Base-by-base conservation (phyloP, 1,284 basidiomycete genomes). In the Tranzscheliella williamsii region DNA sequence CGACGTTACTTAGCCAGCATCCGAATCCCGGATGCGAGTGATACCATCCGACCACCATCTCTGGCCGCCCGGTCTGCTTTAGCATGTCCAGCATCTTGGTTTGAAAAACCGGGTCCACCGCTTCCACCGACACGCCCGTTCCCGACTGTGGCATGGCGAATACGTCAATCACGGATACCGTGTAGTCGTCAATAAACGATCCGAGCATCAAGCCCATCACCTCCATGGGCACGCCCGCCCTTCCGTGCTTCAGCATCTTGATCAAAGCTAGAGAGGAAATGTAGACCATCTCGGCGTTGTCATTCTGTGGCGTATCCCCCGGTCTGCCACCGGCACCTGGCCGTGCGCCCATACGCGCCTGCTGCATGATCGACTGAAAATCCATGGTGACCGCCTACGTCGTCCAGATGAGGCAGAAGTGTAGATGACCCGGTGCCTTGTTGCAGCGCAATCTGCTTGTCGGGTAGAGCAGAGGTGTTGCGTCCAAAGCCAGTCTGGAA, bases 121-220 rank as follows among this genome's bases (percentile, higher is more conserved):
- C 95, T 80, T 99, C 94, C 65, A 99, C 94, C 43, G 91, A 94
- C 37, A 99, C 94, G 0, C 92, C 95, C 15, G 95, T 98, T 64
- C 95, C 95, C 16, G 91, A 93, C 76, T 99, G 95, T 26, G 95
- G 95, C 95, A 99, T 99, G 35, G 95, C 95, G 76, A 98, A 99
- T 57, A 99, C 95, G 77, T 99, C 95, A 76, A 97, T 89, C 44
- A 96, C 93, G 78, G 94, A 81, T 37, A 82, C 77, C 17, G 73
- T 70, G 81, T 96, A 98, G 77, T 98, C 95, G 81, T 99, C 95
- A 37, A 98, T 90, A 69, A 98, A 98, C 78, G 97, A 93, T 21
- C 95, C 95, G 22, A 98, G 84, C 90, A 98, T 94, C 49, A 98
- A 85, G 67, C 95, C 95, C 95, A 99, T 98, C 71, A 99, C 95